These are phyloP conservation scores for Cyberlindnera japonica DNA, from an alignment of 805 yeast genomes.

Conservation along the genomic window DNA sequence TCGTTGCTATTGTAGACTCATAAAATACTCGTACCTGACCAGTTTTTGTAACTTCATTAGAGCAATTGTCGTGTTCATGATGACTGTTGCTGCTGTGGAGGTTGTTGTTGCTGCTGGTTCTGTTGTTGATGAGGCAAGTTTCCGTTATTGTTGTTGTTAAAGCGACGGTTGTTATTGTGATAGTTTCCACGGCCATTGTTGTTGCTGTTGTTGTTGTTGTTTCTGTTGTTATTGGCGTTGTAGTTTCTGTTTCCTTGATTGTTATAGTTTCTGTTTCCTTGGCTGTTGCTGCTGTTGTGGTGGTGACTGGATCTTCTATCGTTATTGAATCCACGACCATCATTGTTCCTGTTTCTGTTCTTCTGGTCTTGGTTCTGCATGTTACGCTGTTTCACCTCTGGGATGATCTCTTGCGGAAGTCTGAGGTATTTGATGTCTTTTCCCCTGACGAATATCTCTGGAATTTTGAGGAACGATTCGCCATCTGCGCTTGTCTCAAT, in stretches of 20 bases:
- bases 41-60: background rate
- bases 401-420: constrained; percentile 73
- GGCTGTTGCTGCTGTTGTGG: constrained; percentile 32
- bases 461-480: constrained; percentile 55
- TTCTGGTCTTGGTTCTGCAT: constrained; percentile 45
- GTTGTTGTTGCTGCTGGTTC: constrained; percentile 7
- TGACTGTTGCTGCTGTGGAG: constrained; percentile 7
- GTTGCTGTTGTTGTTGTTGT: constrained; percentile 9
- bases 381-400: constrained; percentile 66
- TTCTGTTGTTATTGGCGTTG: constrained; percentile 10
- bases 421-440: constrained; percentile 75
- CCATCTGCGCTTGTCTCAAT: constrained; percentile 62
- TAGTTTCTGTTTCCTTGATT: constrained; percentile 15
- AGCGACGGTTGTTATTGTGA: constrained; percentile 10
- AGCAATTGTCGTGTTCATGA: background rate
- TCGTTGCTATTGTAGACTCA: constrained; percentile 10
- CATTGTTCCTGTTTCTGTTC: constrained; percentile 41
- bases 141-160: constrained; percentile 7
- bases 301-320: constrained; percentile 28
- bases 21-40: constrained; percentile 8
- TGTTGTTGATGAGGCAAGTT: constrained; percentile 9
- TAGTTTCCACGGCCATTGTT: constrained; percentile 6
- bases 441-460: constrained; percentile 81
- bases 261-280: constrained; percentile 29
- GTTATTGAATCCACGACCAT: constrained; percentile 27